phyloP scores from a whole-genome alignment of 306 rosid genomes.

The Medicago arabica region DNA sequence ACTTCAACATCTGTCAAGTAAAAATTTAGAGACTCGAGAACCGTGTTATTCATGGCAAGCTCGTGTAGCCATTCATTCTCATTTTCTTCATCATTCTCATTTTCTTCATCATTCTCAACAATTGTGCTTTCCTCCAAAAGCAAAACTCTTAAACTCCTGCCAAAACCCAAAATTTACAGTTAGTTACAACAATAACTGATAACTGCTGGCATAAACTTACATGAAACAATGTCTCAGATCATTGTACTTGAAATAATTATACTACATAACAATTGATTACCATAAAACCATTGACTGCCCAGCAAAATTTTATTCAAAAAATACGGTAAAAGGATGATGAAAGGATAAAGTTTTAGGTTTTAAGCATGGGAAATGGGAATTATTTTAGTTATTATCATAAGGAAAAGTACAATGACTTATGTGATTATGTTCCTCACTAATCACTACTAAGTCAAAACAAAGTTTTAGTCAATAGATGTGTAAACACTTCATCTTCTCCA shows the following conservation, averaged over 20 bases:
- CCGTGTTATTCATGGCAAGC: slow-evolving; percentile 85
- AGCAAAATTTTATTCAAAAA: neutral
- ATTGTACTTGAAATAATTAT: slow-evolving; percentile 36
- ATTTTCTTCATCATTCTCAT: slow-evolving; percentile 26
- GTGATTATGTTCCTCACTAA: no score
- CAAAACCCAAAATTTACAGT: slow-evolving; percentile 34
- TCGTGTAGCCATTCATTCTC: slow-evolving; percentile 75
- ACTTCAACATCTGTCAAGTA: slow-evolving; percentile 78
- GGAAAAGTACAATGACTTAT: no score
- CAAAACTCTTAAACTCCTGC: slow-evolving; percentile 75
- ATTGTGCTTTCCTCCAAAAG: slow-evolving; percentile 89
- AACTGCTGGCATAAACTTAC: slow-evolving; percentile 22
- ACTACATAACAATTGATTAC: neutral
- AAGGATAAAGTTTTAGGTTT: neutral
- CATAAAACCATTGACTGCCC: neutral
- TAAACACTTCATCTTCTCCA: neutral
- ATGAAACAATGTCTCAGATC: slow-evolving; percentile 43
- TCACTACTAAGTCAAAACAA: no score
- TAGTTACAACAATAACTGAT: neutral
- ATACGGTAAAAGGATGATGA: neutral
- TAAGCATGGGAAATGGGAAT: neutral
- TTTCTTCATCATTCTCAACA: slow-evolving; percentile 47
- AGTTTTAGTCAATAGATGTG: slow-evolving; percentile 8
- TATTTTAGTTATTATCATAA: neutral
- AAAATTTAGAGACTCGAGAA: slow-evolving; percentile 78